phyloP scores from a whole-genome alignment of 257 asterid species.

The Ballota nigra region DNA sequence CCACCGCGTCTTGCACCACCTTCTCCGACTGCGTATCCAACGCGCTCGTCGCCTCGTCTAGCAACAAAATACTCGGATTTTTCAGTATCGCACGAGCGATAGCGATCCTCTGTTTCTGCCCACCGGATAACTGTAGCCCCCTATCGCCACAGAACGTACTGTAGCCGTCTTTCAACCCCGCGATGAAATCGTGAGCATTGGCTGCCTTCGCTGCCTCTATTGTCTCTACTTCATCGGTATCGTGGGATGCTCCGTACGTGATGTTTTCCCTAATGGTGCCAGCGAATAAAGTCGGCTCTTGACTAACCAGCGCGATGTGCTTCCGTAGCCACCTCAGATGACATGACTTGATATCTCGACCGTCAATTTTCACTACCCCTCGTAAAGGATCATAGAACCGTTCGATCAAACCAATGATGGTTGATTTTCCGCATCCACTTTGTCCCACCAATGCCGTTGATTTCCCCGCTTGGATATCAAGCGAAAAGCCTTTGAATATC shows the following conservation, averaged over 20 bases:
- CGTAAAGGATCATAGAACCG: conserved; percentile 69
- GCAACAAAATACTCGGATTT: conserved; percentile 57
- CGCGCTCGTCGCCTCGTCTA: conserved; percentile 92
- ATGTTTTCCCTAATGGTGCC: conserved; percentile 73
- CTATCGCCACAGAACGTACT: conserved; percentile 81
- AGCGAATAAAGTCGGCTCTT: conserved; percentile 75
- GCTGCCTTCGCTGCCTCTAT: conserved; percentile 77
- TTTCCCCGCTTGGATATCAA: conserved; percentile 62
- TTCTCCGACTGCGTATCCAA: conserved; percentile 80
- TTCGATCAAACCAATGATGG: conserved; percentile 65
- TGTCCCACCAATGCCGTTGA: conserved; percentile 88
- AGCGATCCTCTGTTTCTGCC: conserved; percentile 87
- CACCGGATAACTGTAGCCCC: conserved; percentile 84
- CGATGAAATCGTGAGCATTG: conserved; percentile 78
- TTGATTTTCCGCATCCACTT: conserved; percentile 91
- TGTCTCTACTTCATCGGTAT: conserved; percentile 49
- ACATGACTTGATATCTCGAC: conserved; percentile 61
- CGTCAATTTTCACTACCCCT: conserved; percentile 67
- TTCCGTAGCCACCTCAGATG: conserved; percentile 58
- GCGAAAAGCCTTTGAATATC: conserved; percentile 65
- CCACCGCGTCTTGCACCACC: conserved; percentile 82
- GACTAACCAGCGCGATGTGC: conserved; percentile 79
- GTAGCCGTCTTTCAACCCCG: conserved; percentile 64
- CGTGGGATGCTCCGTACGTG: conserved; percentile 53
- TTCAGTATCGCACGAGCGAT: conserved; percentile 76